These are phyloP conservation scores for Pseudocercospora pini-densiflorae DNA, from an alignment of 2,329 filamentous ascomycete species.

Conservation along the genomic window DNA sequence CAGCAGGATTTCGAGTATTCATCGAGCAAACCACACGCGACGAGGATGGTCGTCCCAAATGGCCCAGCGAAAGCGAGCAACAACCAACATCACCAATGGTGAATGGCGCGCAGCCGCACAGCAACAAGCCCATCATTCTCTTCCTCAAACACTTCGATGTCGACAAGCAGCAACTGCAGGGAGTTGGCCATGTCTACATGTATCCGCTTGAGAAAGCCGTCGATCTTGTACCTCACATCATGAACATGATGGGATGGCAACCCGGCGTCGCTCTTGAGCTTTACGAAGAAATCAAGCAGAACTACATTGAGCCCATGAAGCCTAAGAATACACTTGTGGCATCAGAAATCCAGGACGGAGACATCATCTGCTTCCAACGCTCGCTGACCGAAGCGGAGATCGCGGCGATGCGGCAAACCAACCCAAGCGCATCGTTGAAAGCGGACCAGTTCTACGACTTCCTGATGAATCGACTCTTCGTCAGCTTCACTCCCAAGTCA, in stretches of 20 bases:
- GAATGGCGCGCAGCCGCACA: slow-evolving; percentile 47
- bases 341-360: slow-evolving; percentile 94
- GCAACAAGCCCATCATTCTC: slow-evolving; percentile 69
- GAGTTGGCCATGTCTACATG: slow-evolving; percentile 84
- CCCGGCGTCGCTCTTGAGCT: slow-evolving; percentile 71
- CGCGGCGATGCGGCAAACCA: slow-evolving; percentile 32
- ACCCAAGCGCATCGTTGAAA: slow-evolving; percentile 34
- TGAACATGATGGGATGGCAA: slow-evolving; percentile 84
- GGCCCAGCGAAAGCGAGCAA: slow-evolving; percentile 65
- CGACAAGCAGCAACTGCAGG: slow-evolving; percentile 73
- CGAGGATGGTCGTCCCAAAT: slow-evolving; percentile 72
- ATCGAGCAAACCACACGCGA: slow-evolving; percentile 76
- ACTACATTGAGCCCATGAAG: slow-evolving; percentile 96
- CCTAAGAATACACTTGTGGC: slow-evolving; percentile 80
- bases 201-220: slow-evolving; percentile 84
- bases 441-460: slow-evolving; percentile 79
- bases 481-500: slow-evolving; percentile 74
- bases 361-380: slow-evolving; percentile 93
- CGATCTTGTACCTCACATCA: slow-evolving; percentile 78
- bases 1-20: slow-evolving; percentile 76
- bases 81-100: slow-evolving; percentile 51
- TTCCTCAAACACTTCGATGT: slow-evolving; percentile 93
- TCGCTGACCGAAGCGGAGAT: slow-evolving; percentile 51
- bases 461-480: slow-evolving; percentile 77
- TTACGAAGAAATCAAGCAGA: slow-evolving; percentile 97